Evolutionary conservation across 2,329 filamentous ascomycete genomes (phyloP), one percentile per base, ranked within the genome.

Genomic region (Aspergillus ustus): DNA sequence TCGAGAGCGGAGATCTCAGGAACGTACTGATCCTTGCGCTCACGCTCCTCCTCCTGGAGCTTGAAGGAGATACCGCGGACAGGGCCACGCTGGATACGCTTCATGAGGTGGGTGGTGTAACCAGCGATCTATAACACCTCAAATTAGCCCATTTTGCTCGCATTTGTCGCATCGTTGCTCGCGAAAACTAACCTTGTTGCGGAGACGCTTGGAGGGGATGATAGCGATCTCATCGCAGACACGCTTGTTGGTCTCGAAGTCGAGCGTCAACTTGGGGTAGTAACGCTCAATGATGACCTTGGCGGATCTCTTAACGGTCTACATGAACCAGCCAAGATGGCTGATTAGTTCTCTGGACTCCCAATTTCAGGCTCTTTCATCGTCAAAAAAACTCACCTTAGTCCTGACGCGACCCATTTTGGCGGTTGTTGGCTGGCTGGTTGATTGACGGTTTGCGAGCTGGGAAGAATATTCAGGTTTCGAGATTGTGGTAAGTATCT

Each of bases 21-120:
- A 71, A 99, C 95, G 87, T 97, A 99, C 87, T 99, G 95, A 87
- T 99, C 95, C 91, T 99, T 99, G 82, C 95, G 91, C 87, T 99
- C 95, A 88, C 95, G 92, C 90, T 99, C 95, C 87, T 99, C 95
- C 87, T 99, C 95, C 86, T 99, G 95, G 66, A 99, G 92, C 89
- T 99, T 99, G 93, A 99, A 99, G 83, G 96, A 99, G 85, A 99
- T 99, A 87, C 95, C 95, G 77, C 95, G 96, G 83, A 99, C 95
- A 71, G 95, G 95, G 71, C 95, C 95, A 82, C 95, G 93, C 88
- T 98, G 95, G 77, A 99, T 99, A 84, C 95, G 95, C 90, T 98
- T 98, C 96, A 99, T 99, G 84, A 96, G 82, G 81, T 96, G 93
- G 72, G 95, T 98, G 77, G 94, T 97, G 89, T 97, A 98, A 77